These are phyloP conservation scores for Trichoderma afroharzianum DNA, from an alignment of 2,329 filamentous ascomycete genomes.

Conservation along the genomic window DNA sequence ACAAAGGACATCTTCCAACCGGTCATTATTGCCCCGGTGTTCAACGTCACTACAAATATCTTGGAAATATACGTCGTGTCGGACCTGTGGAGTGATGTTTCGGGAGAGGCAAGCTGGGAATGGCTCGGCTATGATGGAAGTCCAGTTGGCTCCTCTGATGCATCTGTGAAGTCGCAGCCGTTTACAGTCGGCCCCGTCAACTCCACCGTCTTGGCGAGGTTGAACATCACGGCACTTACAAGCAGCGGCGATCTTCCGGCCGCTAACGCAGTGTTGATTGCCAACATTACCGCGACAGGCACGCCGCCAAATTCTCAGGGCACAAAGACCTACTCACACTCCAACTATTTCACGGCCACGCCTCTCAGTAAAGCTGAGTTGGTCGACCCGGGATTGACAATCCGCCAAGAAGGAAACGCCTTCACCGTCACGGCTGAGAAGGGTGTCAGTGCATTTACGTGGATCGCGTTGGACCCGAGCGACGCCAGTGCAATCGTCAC, in stretches of 20 bases:
- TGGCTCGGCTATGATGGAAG: constrained; percentile 4
- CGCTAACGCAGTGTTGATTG: not conserved
- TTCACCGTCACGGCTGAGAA: constrained; percentile 1
- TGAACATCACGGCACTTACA: not conserved
- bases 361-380: not conserved
- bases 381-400: not conserved
- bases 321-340: not conserved
- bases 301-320: not conserved
- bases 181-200: constrained; percentile 1
- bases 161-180: not conserved
- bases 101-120: constrained; percentile 4
- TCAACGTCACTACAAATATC: not conserved
- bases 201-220: not conserved
- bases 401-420: not conserved
- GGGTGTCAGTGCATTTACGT: constrained; percentile 1
- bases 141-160: not conserved
- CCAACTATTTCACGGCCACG: constrained; percentile 2
- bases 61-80: not conserved
- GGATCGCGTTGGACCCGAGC: not conserved
- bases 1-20: constrained; percentile 7
- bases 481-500: not conserved
- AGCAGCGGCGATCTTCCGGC: not conserved
- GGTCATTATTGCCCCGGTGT: not conserved
- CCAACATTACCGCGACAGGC: not conserved
- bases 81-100: not conserved